Evolutionary conservation across 495 filamentous ascomycete genomes (phyloP), one percentile per base, ranked within the genome.

Genomic region (Xylaria nigripes): DNA sequence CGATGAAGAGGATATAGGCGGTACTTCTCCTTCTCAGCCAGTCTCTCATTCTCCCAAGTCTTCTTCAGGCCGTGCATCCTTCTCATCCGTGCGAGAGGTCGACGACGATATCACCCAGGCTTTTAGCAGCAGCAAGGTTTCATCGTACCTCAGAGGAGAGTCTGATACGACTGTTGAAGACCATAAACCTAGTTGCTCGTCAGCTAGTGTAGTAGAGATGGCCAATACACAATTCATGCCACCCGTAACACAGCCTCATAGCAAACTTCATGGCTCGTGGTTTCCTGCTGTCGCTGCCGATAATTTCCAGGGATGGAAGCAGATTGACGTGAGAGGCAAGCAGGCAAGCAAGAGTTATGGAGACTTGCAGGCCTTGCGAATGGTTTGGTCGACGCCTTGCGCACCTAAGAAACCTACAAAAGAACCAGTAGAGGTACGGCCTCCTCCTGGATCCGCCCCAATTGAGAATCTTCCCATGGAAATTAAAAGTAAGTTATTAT

Each of bases 331-430:
- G 32, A 77, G 76, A 46, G 85, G 85, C 10, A 82, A 77, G 61
- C 76, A 79, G 58, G 73, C 83, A 24, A 89, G 85, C 71, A 83
- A 80, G 73, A 89, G 86, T 69, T 86, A 81, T 67, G 77, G 83
- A 6, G 83, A 88, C 64, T 75, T 88, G 29, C 80, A 81, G 49
- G 67, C 68, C 21, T 65, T 87, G 50, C 76, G 72, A 43, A 69
- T 74, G 48, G 63, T 75, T 13, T 86, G 80, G 77, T 79, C 80
- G 55, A 64, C 69, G 18, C 57, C 65, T 12, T 76, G 77, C 51
- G 57, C 68, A n/a, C 57, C 66, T 8, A 49, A 52, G 19, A 61
- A 50, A 22, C 62, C 61, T n/a, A n/a, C n/a, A n/a, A 36, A 53
- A 68, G 43, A 52, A 53, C 23, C 18, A 7, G 27, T 50, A 10